phyloP scores from a whole-genome alignment of 2,329 filamentous ascomycete genomes.

The Atkinsonella texensis region DNA sequence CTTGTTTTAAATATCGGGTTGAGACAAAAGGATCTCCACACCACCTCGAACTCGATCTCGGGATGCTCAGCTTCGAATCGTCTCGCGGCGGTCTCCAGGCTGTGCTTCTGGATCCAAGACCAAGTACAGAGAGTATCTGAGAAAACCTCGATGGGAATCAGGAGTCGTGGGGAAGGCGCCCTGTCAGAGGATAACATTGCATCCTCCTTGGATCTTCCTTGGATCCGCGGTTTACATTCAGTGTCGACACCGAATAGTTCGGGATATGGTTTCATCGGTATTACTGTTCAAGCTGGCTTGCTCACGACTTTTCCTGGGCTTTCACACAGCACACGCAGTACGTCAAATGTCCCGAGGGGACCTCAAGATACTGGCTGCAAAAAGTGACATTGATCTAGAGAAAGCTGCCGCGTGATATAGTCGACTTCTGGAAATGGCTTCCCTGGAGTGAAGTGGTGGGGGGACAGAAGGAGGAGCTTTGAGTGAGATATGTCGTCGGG shows the following conservation, averaged over 20 bases:
- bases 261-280: neutral
- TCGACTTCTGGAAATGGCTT: neutral
- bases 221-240: neutral
- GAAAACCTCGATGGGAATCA: constrained; percentile 29
- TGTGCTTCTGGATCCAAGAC: constrained; percentile 37
- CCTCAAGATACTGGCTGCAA: neutral
- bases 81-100: constrained; percentile 32
- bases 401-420: neutral
- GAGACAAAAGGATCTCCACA: constrained; percentile 36
- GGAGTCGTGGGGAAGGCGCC: neutral
- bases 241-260: neutral
- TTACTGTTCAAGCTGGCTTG: neutral
- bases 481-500: neutral
- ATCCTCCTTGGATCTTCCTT: neutral
- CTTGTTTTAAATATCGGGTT: constrained; percentile 20
- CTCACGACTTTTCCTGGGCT: neutral
- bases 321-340: neutral
- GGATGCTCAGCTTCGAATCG: constrained; percentile 27
- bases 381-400: neutral
- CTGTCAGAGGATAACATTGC: neutral
- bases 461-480: neutral
- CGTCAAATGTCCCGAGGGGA: neutral
- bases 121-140: constrained; percentile 40
- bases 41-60: constrained; percentile 31
- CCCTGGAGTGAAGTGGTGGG: neutral